These are phyloP conservation scores for Porphyridium purpureum DNA, from an alignment of 23 red algal species.

Conservation along the genomic window DNA sequence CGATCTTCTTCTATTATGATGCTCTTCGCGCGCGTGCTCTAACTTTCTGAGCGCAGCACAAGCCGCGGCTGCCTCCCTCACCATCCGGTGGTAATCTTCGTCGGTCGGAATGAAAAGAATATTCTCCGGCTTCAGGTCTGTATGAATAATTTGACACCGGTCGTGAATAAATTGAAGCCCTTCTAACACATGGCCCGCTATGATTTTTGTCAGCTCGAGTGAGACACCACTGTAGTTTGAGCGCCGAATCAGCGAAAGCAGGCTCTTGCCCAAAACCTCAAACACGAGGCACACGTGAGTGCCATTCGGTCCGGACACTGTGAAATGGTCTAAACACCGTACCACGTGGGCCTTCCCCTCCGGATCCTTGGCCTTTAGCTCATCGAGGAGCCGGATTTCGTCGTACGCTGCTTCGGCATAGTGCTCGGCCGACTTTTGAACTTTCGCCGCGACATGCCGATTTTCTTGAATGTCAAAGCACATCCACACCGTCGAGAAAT, in stretches of 20 bases:
- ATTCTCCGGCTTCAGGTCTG: constrained; percentile 96
- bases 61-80: too few species aligned
- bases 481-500: constrained; percentile 94
- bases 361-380: constrained; percentile 11
- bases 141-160: constrained; percentile 76
- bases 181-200: constrained; percentile 36
- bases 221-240: constrained; percentile 70
- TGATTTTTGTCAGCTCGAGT: constrained; percentile 31
- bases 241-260: constrained; percentile 66
- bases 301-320: constrained; percentile 51
- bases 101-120: constrained; percentile 42
- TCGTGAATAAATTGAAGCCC: constrained; percentile 62
- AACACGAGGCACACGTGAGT: constrained; percentile 65
- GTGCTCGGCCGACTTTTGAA: constrained; percentile 79
- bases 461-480: constrained; percentile 21
- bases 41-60: too few species aligned
- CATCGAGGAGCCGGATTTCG: constrained; percentile 49
- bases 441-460: constrained; percentile 57
- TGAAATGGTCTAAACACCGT: constrained; percentile 54
- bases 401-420: constrained; percentile 76
- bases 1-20: too few species aligned
- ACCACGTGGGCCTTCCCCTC: constrained; percentile 24
- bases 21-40: too few species aligned
- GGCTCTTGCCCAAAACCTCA: constrained; percentile 69
- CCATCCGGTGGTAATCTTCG: too few species aligned